Evolutionary conservation across 345 rosid species (phyloP), one percentile per base, ranked within the genome.

Genomic region (Citrus mangshanensis): DNA sequence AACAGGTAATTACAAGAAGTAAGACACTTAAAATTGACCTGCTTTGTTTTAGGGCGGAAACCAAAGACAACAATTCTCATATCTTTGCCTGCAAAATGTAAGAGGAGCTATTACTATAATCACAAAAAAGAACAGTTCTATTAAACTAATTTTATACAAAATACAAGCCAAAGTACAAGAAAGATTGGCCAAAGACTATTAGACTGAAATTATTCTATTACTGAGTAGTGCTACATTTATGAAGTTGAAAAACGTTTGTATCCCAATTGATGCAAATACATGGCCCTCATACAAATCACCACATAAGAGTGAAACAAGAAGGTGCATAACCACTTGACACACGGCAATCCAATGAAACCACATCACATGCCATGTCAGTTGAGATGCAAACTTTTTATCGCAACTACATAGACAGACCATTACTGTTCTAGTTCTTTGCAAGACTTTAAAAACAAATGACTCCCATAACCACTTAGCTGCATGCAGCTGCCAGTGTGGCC

Each of bases 31-130:
- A 64, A 65, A 54, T 72, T 79, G 35, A 94, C 99, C 99, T 91
- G 95, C 91, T 86, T 94, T 82, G 88, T 93, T 77, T 86, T 86
- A 54, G 99, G 95, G 80, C 83, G 98, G 81, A 96, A 96, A 78
- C 98, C 97, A 83, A 93, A 93, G 56, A 96, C 98, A 76, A 96
- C 82, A 71, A 94, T 86, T 84, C 98, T 92, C 99, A 96, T 94
- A 85, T 96, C 99, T 84, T 94, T 96, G 75, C 99, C 99, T 96
- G 85, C 81, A 83, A 83, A 84, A 82, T 12, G 25, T 49, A 78
- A 56, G 56, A 73, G 70, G 59, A 70, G 35, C 37, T 27, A 68
- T 68, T 54, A 51, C 67, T 51, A 19, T 72, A 40, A 24, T 56
- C 34, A 54, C 9, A 67, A 75, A 51, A 25, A 49, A 66, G 25